These are phyloP conservation scores for Pseudozyma flocculosa DNA, from an alignment of 1,284 basidiomycete genomes.

Conservation along the genomic window DNA sequence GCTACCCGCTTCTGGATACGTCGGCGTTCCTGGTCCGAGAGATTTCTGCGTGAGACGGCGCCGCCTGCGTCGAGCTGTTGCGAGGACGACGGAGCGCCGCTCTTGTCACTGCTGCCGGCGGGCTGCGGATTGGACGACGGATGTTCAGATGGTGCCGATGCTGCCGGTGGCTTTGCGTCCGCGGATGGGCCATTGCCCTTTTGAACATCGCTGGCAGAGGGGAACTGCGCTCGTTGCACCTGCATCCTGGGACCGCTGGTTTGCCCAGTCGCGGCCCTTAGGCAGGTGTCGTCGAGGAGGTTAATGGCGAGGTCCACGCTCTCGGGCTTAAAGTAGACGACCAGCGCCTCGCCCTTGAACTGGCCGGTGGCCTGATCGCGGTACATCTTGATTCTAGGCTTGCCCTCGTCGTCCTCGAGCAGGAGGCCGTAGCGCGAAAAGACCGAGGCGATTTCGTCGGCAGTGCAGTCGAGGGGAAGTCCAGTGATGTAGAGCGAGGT, in stretches of 20 bases:
- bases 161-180: too few species aligned
- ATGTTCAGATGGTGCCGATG: too few species aligned
- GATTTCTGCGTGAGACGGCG: constrained; percentile 9
- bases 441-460: constrained; percentile 73
- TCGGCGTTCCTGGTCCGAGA: constrained; percentile 32
- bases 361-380: constrained; percentile 70
- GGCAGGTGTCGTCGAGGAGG: constrained; percentile 87
- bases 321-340: constrained; percentile 97
- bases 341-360: constrained; percentile 91
- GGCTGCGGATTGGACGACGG: constrained; percentile 8
- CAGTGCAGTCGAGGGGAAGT: constrained; percentile 75
- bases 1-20: constrained; percentile 41
- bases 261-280: constrained; percentile 74
- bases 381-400: constrained; percentile 91
- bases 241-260: constrained; percentile 69
- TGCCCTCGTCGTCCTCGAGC: constrained; percentile 83
- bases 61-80: background rate
- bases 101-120: too few species aligned
- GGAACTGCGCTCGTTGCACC: constrained; percentile 81
- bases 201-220: too few species aligned
- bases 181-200: too few species aligned
- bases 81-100: too few species aligned
- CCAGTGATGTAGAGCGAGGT: constrained; percentile 89
- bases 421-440: constrained; percentile 90
- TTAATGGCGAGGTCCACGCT: constrained; percentile 82